Conservation (phyloP, 495 filamentous ascomycete species). For the Cairneyella variabilis region DNA sequence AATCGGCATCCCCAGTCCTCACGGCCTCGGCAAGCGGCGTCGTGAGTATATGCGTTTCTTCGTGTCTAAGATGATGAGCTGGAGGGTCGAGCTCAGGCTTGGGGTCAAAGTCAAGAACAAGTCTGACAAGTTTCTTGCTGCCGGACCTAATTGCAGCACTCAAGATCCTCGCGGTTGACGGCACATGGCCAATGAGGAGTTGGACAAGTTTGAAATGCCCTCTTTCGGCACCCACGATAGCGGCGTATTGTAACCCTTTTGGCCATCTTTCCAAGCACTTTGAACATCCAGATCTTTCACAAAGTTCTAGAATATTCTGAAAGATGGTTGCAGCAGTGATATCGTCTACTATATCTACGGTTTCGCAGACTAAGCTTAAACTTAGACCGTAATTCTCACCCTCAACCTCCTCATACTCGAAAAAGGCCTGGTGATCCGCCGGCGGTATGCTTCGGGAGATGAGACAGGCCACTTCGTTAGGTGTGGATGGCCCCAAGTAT, state of each 20-base stretch:
- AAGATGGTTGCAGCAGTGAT: not conserved
- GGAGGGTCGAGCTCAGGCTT: slow-evolving; percentile 6
- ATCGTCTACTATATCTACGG: not conserved
- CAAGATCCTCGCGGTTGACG: not conserved
- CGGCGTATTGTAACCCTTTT: not conserved
- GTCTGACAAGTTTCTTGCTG: not conserved
- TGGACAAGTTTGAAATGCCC: slow-evolving; percentile 4
- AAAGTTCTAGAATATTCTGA: slow-evolving; percentile 1
- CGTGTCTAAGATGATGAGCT: not conserved
- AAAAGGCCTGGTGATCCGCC: not conserved
- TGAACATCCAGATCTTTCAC: slow-evolving; percentile 4
- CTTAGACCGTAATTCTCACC: not conserved
- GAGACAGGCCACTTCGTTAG: not conserved
- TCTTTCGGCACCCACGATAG: not conserved
- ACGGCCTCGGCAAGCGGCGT: slow-evolving; percentile 8
- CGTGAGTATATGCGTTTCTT: not conserved
- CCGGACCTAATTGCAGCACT: slow-evolving; percentile 6
- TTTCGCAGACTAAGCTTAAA: not conserved
- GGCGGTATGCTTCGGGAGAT: not conserved
- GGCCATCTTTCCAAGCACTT: slow-evolving; percentile 6
- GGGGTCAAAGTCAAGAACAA: slow-evolving; percentile 1
- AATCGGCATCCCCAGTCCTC: not conserved
- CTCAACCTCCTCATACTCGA: not conserved
- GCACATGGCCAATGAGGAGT: not conserved
- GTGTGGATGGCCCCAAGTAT: not conserved